Base-by-base conservation (phyloP, 2,329 filamentous ascomycete genomes). In the Cladosporium sp. region DNA sequence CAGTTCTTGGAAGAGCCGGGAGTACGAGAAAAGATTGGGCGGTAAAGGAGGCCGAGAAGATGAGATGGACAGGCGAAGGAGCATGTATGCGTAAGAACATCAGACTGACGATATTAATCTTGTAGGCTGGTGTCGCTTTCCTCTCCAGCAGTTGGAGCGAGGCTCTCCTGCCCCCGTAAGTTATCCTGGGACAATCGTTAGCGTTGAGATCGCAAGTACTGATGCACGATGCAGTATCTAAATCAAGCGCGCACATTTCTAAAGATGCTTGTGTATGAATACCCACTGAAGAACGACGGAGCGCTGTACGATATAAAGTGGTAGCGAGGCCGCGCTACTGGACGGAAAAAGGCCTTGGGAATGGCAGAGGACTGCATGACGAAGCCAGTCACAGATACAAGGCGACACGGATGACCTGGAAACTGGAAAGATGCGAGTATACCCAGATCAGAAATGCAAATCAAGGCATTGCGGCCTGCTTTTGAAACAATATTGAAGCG, bases 71-170 rank as follows among this genome's bases (percentile, higher is more conserved):
- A 35, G 19, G 17, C 7, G 34, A 20, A 22, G 51, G 12, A 35
- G 13, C 10, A 13, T 25, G 25, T 15, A 15, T n/a, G 42, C 42
- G 24, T n/a, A 28, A 54, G 51, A 44, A 22, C 19, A 32, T 49
- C 42, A 49, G 57, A 60, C 63, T 58, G 48, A 60, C 36, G 37
- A 28, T 12, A 19, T 40, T 39, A 12, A 13, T 45, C 15, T 22
- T 3, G 22, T 48, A 81, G 78, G 73, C 77, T 52, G 78, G 78
- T 58, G 78, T 81, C 36, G 73, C 78, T 6, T 81, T 82, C 65
- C 64, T 82, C 44, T 74, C 78, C 66, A 80, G 77, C 69, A 79
- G 76, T 71, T 81, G 77, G 77, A 75, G 74, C 62, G 79, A 81
- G 70, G 70, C 79, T 55, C 67, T 81, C 5, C 69, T 79, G 9